Evolutionary conservation across 129 eudicot species (phyloP), one percentile per base, ranked within the genome.

Genomic region (Kitagawia praeruptora): DNA sequence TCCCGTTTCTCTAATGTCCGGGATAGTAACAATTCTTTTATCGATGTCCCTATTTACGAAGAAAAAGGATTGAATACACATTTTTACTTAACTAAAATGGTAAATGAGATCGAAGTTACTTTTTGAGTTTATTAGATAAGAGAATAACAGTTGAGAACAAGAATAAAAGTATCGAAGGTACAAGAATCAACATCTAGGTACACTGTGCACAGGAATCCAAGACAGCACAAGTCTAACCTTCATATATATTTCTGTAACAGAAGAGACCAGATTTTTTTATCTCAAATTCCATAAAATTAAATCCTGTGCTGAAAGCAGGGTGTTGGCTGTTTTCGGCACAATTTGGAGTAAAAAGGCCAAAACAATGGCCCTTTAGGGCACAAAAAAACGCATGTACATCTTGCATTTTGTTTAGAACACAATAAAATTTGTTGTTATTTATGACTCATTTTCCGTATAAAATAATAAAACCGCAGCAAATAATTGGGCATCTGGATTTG

Each of bases 1-100:
- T 39, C 99, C 99, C 2, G 95, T 90, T 90, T 96, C 99, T 82
- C 98, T 87, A 80, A 96, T 96, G 79, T 96, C 99, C 3, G 99
- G 99, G 38, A 96, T 81, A 56, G 89, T 75, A 45, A 96, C 95
- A 77, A 92, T 80, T 81, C 90, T 89, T 85, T 96, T 96, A 83
- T 96, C 99, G 81, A 96, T 90, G 47, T 96, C 99, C 91, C 99
- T 95, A 85, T 19, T 83, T 34, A 5, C 70, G 74, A 47, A 74
- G 63, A 8, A 2, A 13, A 38, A 64, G 37, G 28, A 19, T 47
- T 80, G 80, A 84, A 70, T 69, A 61, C 69, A 10, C 11, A 8
- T 56, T 56, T 7, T 25, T 21, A 21, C 66, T 58, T 8, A n/a
- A 4, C 66, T 23, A n/a, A 21, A 58, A 23, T 4, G 13, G 27